These are phyloP conservation scores for Usnea hakonensis DNA, from an alignment of 495 filamentous ascomycete species.

Conservation along the genomic window DNA sequence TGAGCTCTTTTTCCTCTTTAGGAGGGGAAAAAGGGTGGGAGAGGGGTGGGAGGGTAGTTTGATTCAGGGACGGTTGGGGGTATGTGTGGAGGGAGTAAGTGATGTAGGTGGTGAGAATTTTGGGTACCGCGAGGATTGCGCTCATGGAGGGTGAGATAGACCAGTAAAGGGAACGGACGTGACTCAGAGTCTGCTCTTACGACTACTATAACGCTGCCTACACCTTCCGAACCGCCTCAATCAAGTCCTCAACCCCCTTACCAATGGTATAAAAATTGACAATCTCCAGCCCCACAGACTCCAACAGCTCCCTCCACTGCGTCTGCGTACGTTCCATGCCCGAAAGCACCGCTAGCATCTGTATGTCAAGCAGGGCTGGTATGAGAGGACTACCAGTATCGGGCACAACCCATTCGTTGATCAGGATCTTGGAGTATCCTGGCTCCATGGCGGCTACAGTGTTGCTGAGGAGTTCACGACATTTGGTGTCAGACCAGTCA, in stretches of 20 bases:
- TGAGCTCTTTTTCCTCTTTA: too few relatives aligned
- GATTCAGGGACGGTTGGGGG: too few relatives aligned
- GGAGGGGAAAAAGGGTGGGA: too few relatives aligned
- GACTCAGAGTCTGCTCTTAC: not conserved
- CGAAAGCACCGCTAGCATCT: conserved; percentile 23
- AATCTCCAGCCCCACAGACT: conserved; percentile 22
- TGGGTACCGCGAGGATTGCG: too few relatives aligned
- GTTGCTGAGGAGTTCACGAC: conserved; percentile 28
- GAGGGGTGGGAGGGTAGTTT: too few relatives aligned
- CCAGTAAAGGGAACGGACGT: too few relatives aligned
- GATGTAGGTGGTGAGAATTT: too few relatives aligned
- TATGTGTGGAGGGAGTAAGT: too few relatives aligned
- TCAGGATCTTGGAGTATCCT: conserved; percentile 15
- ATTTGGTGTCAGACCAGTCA: conserved; percentile 39
- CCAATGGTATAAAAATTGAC: conserved; percentile 26
- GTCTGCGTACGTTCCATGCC: conserved; percentile 25
- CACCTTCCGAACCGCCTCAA: conserved; percentile 20
- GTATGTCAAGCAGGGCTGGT: conserved; percentile 22
- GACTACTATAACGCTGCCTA: not conserved
- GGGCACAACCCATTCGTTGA: conserved; percentile 26
- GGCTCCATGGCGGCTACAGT: conserved; percentile 14
- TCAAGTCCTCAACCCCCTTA: conserved; percentile 26
- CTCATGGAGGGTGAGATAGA: too few relatives aligned
- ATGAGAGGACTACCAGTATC: conserved; percentile 19
- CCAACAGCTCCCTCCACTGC: conserved; percentile 22